Evolutionary conservation across 352 stramenopile genomes (phyloP).

Genomic region (Pythium apleroticum): DNA sequence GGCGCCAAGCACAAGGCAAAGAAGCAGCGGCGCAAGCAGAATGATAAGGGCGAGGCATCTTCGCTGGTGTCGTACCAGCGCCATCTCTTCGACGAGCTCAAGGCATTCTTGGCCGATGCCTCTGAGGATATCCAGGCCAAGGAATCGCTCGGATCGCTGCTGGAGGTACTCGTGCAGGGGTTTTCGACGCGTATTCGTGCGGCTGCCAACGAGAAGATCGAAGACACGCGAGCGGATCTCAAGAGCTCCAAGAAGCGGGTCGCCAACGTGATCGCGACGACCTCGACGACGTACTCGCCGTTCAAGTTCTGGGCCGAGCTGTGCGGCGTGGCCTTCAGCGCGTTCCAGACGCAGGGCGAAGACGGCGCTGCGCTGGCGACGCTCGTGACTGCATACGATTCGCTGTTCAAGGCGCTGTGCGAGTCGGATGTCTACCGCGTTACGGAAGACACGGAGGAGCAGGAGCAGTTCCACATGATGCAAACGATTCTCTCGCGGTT

Average conservation of each 20-base stretch:
- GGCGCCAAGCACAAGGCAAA: constrained; percentile 33
- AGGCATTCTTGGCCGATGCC: constrained; percentile 49
- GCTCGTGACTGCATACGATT: constrained; percentile 50
- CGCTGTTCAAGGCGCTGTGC: constrained; percentile 67
- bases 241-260: constrained; percentile 78
- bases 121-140: constrained; percentile 35
- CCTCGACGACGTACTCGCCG: constrained; percentile 72
- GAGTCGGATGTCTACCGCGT: constrained; percentile 80
- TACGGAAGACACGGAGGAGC: constrained; percentile 82
- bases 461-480: constrained; percentile 79
- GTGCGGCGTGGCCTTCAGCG: constrained; percentile 54
- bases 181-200: constrained; percentile 63
- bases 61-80: constrained; percentile 76
- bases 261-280: constrained; percentile 71
- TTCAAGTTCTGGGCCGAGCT: constrained; percentile 89
- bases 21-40: constrained; percentile 33
- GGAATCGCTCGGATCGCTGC: constrained; percentile 51
- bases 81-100: constrained; percentile 75
- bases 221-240: constrained; percentile 64
- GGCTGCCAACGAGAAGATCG: constrained; percentile 62
- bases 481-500: constrained; percentile 70
- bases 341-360: constrained; percentile 33
- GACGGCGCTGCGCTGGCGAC: constrained; percentile 24
- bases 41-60: constrained; percentile 18
- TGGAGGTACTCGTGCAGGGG: constrained; percentile 60